A percentile compares a stretch with the other conserved stretches of the same genome.
Evolutionary conservation across 768 basidiomycete species (phyloP).

Genomic region (Lentinus brumalis): DNA sequence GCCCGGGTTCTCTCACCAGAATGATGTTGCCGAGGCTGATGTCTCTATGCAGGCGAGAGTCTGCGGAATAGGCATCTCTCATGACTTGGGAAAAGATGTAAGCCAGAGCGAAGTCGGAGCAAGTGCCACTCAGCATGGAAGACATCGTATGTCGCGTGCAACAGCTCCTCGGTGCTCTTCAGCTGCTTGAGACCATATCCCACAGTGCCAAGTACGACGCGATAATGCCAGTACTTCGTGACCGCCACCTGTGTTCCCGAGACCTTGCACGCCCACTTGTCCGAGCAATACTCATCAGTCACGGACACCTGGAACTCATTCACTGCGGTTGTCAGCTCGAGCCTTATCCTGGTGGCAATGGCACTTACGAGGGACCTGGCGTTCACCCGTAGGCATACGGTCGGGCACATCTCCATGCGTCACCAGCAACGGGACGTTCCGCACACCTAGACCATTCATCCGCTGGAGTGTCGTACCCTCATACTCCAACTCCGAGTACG

Average conservation of each 20-base stretch:
- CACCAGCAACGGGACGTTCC: not conserved
- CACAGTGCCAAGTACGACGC: not conserved
- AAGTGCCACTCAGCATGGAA: not conserved
- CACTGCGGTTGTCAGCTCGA: too few relatives aligned
- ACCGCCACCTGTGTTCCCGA: not conserved
- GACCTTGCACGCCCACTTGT: too few relatives aligned
- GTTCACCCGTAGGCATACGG: not conserved
- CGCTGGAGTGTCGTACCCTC: not conserved
- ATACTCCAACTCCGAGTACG: not conserved
- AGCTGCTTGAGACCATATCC: slow-evolving; percentile 1
- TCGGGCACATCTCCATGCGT: not conserved
- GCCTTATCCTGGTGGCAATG: too few relatives aligned
- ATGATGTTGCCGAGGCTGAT: slow-evolving; percentile 14
- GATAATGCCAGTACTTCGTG: slow-evolving; percentile 3
- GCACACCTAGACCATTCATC: not conserved
- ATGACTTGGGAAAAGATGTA: too few relatives aligned
- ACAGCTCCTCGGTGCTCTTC: slow-evolving; percentile 1
- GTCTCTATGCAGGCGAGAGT: slow-evolving; percentile 2
- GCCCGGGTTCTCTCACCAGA: not conserved
- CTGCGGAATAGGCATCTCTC: not conserved
- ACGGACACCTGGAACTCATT: too few relatives aligned
- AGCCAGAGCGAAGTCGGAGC: too few relatives aligned
- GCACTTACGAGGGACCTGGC: not conserved
- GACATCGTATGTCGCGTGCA: not conserved
- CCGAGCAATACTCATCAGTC: too few relatives aligned